Conservation (phyloP, 148 eudicot genomes). For the Spergularia marina region DNA sequence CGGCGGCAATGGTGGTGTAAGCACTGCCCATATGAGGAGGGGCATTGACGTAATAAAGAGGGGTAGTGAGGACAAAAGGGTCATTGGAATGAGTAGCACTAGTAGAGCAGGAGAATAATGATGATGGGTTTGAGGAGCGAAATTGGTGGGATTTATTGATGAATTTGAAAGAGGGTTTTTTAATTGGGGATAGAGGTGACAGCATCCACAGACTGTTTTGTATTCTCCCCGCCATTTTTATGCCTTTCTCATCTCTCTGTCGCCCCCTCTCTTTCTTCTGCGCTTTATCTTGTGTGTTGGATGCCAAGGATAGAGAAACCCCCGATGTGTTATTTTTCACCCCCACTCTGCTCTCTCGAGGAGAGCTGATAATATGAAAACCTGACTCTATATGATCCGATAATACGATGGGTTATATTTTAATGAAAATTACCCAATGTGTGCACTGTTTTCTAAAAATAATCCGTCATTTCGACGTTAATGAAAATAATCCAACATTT, state of each 20-base stretch:
- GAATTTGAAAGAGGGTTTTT: constrained; percentile 21
- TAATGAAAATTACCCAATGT: no score
- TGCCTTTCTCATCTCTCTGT: neutral
- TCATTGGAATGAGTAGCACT: constrained; percentile 22
- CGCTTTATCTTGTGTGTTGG: no score
- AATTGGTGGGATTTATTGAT: constrained; percentile 31
- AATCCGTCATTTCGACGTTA: no score
- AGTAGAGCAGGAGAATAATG: constrained; percentile 23
- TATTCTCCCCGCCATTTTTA: constrained; percentile 59
- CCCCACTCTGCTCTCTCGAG: no score
- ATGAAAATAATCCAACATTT: no score
- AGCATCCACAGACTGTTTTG: constrained; percentile 39
- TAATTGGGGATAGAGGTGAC: constrained; percentile 29
- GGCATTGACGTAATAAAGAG: constrained; percentile 98
- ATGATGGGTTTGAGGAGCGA: constrained; percentile 19
- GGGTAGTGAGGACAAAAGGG: constrained; percentile 84
- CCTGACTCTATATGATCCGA: no score
- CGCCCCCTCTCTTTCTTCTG: no score
- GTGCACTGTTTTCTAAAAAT: no score
- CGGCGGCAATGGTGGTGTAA: constrained; percentile 97
- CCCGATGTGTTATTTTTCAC: no score
- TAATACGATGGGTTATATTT: no score
- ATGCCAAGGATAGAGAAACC: no score
- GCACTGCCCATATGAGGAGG: constrained; percentile 99
- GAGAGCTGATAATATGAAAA: no score